phyloP scores from a whole-genome alignment of 169 alveolate species.

The Plasmodium vinckei region DNA sequence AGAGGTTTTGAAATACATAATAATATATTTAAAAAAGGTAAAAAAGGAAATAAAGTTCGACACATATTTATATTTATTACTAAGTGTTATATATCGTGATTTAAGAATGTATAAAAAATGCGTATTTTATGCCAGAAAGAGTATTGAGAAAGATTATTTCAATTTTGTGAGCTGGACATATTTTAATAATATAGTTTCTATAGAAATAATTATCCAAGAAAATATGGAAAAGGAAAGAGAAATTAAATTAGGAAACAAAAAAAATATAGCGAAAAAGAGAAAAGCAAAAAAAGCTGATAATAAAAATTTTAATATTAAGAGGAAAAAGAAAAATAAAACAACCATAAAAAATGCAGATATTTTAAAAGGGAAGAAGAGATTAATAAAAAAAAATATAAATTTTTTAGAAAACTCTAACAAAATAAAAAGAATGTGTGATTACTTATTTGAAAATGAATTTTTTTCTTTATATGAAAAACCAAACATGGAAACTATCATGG shows the following conservation, averaged over 20 bases:
- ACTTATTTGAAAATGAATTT: constrained; percentile 34
- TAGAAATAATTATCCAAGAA: constrained; percentile 17
- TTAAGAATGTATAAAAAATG: constrained; percentile 38
- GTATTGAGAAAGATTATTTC: constrained; percentile 51
- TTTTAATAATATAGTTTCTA: constrained; percentile 34
- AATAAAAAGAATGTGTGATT: constrained; percentile 6
- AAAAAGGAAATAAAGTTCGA: constrained; percentile 14
- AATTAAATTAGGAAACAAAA: not conserved
- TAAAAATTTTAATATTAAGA: not conserved
- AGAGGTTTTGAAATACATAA: constrained; percentile 45
- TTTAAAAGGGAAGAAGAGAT: not conserved
- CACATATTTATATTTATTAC: constrained; percentile 51
- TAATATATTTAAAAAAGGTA: constrained; percentile 7
- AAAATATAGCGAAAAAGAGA: not conserved
- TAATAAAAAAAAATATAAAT: constrained; percentile 7
- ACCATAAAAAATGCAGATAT: not conserved
- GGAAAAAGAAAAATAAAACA: not conserved
- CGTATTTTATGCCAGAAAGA: constrained; percentile 22
- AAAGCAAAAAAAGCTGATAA: not conserved
- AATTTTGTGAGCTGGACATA: constrained; percentile 38
- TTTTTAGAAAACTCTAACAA: constrained; percentile 24
- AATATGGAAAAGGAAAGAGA: not conserved
- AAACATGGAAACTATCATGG: not conserved
- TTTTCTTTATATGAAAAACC: constrained; percentile 1
- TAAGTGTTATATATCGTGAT: constrained; percentile 32